Conservation (phyloP, 345 rosid species). For the Boechera stricta region DNA sequence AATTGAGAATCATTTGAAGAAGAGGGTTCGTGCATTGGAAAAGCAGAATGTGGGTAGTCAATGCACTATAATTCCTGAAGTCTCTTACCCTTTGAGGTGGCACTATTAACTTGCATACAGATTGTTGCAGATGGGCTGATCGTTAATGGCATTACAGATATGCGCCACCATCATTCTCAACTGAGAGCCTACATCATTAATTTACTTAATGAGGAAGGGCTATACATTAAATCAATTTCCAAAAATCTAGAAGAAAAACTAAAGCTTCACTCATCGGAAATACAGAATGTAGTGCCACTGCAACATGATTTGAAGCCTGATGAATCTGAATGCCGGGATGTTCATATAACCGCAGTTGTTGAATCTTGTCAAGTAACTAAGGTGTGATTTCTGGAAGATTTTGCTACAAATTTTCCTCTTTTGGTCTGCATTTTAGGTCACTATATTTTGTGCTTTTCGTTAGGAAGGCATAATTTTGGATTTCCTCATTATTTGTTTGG, state of each 20-base stretch:
- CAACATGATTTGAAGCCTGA: slow-evolving; percentile 50
- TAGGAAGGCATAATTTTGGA: neutral
- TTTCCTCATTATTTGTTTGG: neutral
- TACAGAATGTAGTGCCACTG: slow-evolving; percentile 46
- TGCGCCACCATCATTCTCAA: slow-evolving; percentile 66
- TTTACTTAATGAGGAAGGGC: slow-evolving; percentile 69
- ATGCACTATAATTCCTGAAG: slow-evolving; percentile 11
- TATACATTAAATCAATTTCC: slow-evolving; percentile 51
- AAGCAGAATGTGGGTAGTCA: slow-evolving; percentile 71
- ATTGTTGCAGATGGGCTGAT: slow-evolving; percentile 58
- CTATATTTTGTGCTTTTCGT: neutral
- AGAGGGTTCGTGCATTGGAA: slow-evolving; percentile 72
- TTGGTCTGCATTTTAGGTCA: neutral
- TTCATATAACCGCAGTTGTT: slow-evolving; percentile 54
- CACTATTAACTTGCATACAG: slow-evolving; percentile 56
- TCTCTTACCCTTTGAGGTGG: slow-evolving; percentile 28
- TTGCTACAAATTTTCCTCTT: slow-evolving; percentile 27
- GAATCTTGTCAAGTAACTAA: slow-evolving; percentile 45
- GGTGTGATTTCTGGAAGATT: slow-evolving; percentile 47
- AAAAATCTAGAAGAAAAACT: slow-evolving; percentile 59
- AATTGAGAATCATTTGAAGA: slow-evolving; percentile 94
- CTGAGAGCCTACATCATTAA: slow-evolving; percentile 58
- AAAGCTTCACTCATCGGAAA: slow-evolving; percentile 42
- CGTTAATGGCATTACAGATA: slow-evolving; percentile 51
- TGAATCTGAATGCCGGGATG: slow-evolving; percentile 65